Conservation (phyloP, 2,329 filamentous ascomycete species). For the Epichloe aotearoae region DNA sequence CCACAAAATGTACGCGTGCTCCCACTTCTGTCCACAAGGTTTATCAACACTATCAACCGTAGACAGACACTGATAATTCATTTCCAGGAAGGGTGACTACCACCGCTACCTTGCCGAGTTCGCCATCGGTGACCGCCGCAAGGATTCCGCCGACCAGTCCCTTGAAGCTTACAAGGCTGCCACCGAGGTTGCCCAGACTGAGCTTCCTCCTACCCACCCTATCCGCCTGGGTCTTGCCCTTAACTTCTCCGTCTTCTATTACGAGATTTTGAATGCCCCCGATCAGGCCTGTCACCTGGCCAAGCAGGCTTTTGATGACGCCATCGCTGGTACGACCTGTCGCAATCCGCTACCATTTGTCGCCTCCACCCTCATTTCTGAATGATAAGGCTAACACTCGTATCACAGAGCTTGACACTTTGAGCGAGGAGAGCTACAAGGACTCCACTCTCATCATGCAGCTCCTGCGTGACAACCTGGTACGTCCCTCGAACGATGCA, state of each 20-base stretch:
- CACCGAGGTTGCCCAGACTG: slow-evolving; percentile 94
- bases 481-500: slow-evolving; percentile 30
- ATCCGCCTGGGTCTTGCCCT: slow-evolving; percentile 95
- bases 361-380: not conserved
- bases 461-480: slow-evolving; percentile 91
- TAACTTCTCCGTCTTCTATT: slow-evolving; percentile 99
- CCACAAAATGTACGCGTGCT: slow-evolving; percentile 74
- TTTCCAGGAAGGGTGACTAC: slow-evolving; percentile 90
- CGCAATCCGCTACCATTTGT: not conserved
- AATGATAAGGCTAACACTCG: not conserved
- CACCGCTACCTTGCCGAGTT: slow-evolving; percentile 98
- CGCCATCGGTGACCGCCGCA: slow-evolving; percentile 85
- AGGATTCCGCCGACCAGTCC: slow-evolving; percentile 84
- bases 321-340: slow-evolving; percentile 57
- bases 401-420: slow-evolving; percentile 74
- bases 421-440: slow-evolving; percentile 99
- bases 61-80: not conserved
- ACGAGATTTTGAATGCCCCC: slow-evolving; percentile 97
- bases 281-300: slow-evolving; percentile 97
- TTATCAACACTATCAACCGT: not conserved
- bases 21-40: not conserved
- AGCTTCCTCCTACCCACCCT: slow-evolving; percentile 92
- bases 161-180: slow-evolving; percentile 95
- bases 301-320: slow-evolving; percentile 98
- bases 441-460: slow-evolving; percentile 98